Percentiles rank a stretch among this genome's conserved stretches.
Evolutionary conservation across 495 filamentous ascomycete species (phyloP).

Genomic region (Tirmania nivea): DNA sequence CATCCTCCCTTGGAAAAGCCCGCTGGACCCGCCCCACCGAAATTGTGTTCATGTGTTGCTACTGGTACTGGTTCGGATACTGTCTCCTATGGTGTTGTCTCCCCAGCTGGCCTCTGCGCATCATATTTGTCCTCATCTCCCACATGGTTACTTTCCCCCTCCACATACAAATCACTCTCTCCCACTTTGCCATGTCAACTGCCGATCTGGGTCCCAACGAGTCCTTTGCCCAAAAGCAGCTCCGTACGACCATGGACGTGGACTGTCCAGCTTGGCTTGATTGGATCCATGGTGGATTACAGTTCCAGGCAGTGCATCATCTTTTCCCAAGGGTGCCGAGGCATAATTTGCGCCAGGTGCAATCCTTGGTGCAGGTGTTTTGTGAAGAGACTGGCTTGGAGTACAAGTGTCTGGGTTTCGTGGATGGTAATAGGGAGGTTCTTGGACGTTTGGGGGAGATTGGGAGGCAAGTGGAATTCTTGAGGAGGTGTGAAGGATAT

Average conservation of each 20-base stretch:
- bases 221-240: conserved; percentile 28
- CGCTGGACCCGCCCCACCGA: conserved; percentile 29
- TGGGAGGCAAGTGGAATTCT: conserved; percentile 22
- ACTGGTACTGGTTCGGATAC: conserved; percentile 28
- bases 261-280: conserved; percentile 29
- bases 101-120: conserved; percentile 24
- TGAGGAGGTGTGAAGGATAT: conserved; percentile 25
- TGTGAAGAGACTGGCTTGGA: conserved; percentile 25
- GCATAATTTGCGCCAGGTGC: conserved; percentile 26
- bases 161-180: conserved; percentile 32
- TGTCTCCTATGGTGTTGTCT: conserved; percentile 24
- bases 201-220: conserved; percentile 27
- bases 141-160: conserved; percentile 29
- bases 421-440: conserved; percentile 25
- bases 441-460: conserved; percentile 23
- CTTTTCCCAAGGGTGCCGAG: conserved; percentile 27
- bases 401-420: conserved; percentile 26
- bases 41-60: conserved; percentile 24
- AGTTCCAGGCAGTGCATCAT: conserved; percentile 31
- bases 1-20: conserved; percentile 21
- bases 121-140: conserved; percentile 27
- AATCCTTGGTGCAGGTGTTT: conserved; percentile 25
- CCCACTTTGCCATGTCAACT: conserved; percentile 30
- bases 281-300: conserved; percentile 28
- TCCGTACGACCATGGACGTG: conserved; percentile 31